These are phyloP conservation scores for Erigeron canadensis DNA, from an alignment of 129 eudicot species.

Conservation along the genomic window DNA sequence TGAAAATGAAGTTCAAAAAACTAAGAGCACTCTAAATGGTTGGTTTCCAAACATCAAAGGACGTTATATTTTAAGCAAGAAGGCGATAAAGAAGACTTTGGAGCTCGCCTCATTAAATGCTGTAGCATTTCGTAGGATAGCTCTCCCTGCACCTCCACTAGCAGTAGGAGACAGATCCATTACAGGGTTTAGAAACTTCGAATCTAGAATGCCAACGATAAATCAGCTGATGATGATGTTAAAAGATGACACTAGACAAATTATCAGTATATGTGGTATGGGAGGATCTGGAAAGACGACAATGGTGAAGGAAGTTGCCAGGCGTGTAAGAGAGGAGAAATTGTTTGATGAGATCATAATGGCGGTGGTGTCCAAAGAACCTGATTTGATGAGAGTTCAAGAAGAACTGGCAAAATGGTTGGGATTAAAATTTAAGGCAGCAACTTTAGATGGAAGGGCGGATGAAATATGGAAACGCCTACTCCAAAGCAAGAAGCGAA, in stretches of 20 bases:
- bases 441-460: conserved; percentile 28
- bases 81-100: conserved; percentile 26
- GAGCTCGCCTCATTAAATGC: conserved; percentile 2
- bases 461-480: conserved; percentile 30
- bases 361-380: conserved; percentile 33
- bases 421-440: conserved; percentile 28
- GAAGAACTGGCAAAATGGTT: conserved; percentile 26
- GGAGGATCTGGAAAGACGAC: conserved; percentile 37
- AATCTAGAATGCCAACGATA: conserved; percentile 34
- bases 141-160: conserved; percentile 28
- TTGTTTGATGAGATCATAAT: conserved; percentile 35
- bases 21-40: conserved; percentile 8
- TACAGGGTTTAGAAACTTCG: conserved; percentile 32
- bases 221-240: conserved; percentile 27
- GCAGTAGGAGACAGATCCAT: conserved; percentile 30
- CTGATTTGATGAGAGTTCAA: conserved; percentile 32
- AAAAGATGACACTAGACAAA: conserved; percentile 28
- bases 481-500: conserved; percentile 36
- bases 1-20: conserved; percentile 18
- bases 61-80: conserved; percentile 36
- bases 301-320: conserved; percentile 36
- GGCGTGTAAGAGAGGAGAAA: conserved; percentile 32
- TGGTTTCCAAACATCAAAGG: conserved; percentile 28
- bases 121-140: conserved; percentile 2
- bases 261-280: conserved; percentile 40